phyloP scores from a whole-genome alignment of 306 rosid genomes.

The Corylus americana region DNA sequence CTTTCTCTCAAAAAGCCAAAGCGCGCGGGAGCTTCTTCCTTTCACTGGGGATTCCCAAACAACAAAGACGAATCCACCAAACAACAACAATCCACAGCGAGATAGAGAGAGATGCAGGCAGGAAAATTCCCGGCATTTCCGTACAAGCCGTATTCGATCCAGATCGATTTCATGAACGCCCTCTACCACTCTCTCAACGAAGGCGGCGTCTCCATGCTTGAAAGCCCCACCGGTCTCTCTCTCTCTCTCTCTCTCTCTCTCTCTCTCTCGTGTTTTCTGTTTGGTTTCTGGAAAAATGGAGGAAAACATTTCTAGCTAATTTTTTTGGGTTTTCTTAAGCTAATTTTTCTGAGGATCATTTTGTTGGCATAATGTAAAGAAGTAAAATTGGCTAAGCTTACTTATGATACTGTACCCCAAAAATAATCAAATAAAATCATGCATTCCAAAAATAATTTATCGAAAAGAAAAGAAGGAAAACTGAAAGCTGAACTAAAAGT shows the following conservation, averaged over 20 bases:
- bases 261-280: not conserved
- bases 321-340: not conserved
- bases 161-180: slow-evolving; percentile 85
- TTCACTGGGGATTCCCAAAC: not conserved
- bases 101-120: slow-evolving; percentile 33
- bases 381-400: not conserved
- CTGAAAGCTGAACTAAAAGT: not conserved
- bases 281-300: not conserved
- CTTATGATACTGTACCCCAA: too few relatives aligned
- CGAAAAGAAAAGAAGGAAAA: not conserved
- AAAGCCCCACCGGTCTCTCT: slow-evolving; percentile 80
- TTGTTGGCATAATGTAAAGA: not conserved
- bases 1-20: not conserved
- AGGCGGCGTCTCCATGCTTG: slow-evolving; percentile 90
- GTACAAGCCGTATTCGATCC: slow-evolving; percentile 76
- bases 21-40: slow-evolving; percentile 2
- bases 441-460: not conserved
- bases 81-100: not conserved
- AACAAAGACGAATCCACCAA: too few relatives aligned
- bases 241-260: not conserved
- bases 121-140: slow-evolving; percentile 69
- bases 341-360: not conserved
- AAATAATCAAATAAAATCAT: too few relatives aligned
- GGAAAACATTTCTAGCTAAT: not conserved
- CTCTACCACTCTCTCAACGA: slow-evolving; percentile 64